Evolutionary conservation across 805 yeast species (phyloP).

Genomic region (Lipomyces yamadae): DNA sequence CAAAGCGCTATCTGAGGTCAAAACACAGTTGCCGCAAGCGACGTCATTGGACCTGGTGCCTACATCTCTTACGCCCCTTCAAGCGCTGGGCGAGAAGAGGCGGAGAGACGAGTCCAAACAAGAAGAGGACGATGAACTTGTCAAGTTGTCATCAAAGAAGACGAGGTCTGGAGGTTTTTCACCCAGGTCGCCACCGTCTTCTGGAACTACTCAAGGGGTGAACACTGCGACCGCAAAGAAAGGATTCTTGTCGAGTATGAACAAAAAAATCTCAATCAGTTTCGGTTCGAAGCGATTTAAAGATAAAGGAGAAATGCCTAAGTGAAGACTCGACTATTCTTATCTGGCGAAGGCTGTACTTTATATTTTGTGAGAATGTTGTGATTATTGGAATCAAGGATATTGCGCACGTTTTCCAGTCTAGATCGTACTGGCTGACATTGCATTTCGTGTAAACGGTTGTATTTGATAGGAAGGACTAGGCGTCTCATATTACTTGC

Average conservation of each 20-base stretch:
- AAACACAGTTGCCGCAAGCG: background rate
- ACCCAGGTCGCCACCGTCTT: constrained; percentile 3
- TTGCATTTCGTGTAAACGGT: background rate
- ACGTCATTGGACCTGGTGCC: background rate
- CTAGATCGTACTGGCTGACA: background rate
- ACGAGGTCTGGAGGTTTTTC: background rate
- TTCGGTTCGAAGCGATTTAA: constrained; percentile 18
- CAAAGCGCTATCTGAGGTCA: background rate
- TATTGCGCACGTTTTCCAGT: background rate
- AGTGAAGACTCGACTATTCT: background rate
- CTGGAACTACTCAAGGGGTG: background rate
- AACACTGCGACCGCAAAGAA: constrained; percentile 10
- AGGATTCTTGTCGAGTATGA: constrained; percentile 13
- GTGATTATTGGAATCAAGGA: background rate
- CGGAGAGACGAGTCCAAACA: constrained; percentile 28
- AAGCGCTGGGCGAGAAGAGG: constrained; percentile 29
- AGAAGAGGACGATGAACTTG: constrained; percentile 34
- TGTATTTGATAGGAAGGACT: background rate
- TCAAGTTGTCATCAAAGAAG: constrained; percentile 20
- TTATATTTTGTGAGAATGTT: background rate
- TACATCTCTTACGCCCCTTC: constrained; percentile 7
- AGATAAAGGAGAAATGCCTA: background rate
- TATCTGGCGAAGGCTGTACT: background rate
- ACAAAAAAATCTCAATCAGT: constrained; percentile 14
- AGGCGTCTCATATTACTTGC: background rate